Evolutionary conservation across 768 basidiomycete species (phyloP).

Genomic region (Thelephora aurantiotincta): DNA sequence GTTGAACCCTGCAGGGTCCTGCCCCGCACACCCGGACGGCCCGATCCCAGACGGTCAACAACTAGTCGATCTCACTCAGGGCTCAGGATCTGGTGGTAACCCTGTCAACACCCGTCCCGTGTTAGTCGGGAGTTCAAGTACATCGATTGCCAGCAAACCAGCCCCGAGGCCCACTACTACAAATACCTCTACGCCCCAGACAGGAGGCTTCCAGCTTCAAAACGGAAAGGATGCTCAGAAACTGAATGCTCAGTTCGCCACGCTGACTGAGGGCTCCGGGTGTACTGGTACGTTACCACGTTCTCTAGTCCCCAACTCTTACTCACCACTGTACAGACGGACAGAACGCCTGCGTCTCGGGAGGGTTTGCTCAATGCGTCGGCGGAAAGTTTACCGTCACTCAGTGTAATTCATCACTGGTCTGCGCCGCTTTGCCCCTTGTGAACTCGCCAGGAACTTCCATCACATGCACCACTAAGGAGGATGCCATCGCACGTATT

Average conservation of each 20-base stretch:
- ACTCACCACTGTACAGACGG: slow-evolving; percentile 10
- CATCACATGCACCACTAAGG: slow-evolving; percentile 20
- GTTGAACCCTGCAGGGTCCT: slow-evolving; percentile 33
- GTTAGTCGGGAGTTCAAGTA: too few relatives aligned
- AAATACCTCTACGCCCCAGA: slow-evolving; percentile 1
- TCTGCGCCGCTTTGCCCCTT: slow-evolving; percentile 28
- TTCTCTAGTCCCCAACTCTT: neutral
- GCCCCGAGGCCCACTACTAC: slow-evolving; percentile 8
- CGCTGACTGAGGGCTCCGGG: slow-evolving; percentile 12
- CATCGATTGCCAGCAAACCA: too few relatives aligned
- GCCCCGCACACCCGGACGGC: slow-evolving; percentile 32
- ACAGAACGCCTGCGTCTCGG: slow-evolving; percentile 22
- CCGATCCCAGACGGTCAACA: slow-evolving; percentile 36
- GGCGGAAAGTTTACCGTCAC: slow-evolving; percentile 19
- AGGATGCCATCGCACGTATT: slow-evolving; percentile 21
- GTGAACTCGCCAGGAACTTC: slow-evolving; percentile 25
- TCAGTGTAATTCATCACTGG: slow-evolving; percentile 16
- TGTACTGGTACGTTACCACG: slow-evolving; percentile 12
- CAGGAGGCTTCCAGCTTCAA: slow-evolving; percentile 11
- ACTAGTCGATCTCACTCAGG: slow-evolving; percentile 11
- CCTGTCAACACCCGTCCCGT: neutral
- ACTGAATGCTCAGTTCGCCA: slow-evolving; percentile 18
- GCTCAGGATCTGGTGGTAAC: slow-evolving; percentile 9
- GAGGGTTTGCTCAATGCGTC: slow-evolving; percentile 26
- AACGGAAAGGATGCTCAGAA: slow-evolving; percentile 21